Conservation (phyloP, 805 yeast genomes). For the Saccharomycopsis lassenensis region DNA sequence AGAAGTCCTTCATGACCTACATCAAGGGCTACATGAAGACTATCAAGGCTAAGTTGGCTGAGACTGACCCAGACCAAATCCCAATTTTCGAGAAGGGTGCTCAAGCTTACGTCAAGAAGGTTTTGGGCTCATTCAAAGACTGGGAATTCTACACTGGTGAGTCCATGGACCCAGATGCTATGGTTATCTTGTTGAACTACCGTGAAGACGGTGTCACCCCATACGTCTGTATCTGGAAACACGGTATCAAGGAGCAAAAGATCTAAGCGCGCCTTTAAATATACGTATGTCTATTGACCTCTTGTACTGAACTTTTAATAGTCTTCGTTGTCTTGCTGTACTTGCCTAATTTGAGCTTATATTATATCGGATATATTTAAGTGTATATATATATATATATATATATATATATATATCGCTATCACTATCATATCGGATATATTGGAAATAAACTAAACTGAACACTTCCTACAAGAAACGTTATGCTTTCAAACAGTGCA, state of each 20-base stretch:
- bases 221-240: conserved; percentile 97
- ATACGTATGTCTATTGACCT: too few species aligned
- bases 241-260: conserved; percentile 86
- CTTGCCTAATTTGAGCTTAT: too few species aligned
- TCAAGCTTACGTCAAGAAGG: conserved; percentile 89
- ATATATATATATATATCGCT: too few species aligned
- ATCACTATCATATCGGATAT: too few species aligned
- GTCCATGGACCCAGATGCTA: conserved; percentile 99
- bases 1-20: conserved; percentile 93
- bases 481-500: too few species aligned
- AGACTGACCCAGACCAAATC: conserved; percentile 78
- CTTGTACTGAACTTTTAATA: too few species aligned
- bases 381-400: too few species aligned
- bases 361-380: too few species aligned
- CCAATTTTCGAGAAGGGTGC: conserved; percentile 96
- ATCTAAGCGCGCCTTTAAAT: conserved; percentile 49
- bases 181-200: conserved; percentile 97
- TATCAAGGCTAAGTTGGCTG: conserved; percentile 85
- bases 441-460: too few species aligned
- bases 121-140: conserved; percentile 90
- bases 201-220: conserved; percentile 99
- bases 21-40: conserved; percentile 98
- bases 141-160: conserved; percentile 99
- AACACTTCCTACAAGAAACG: too few species aligned
- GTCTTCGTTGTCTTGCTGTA: too few species aligned